phyloP scores from a whole-genome alignment of 352 stramenopile genomes.

The Blastocystis sp. region DNA sequence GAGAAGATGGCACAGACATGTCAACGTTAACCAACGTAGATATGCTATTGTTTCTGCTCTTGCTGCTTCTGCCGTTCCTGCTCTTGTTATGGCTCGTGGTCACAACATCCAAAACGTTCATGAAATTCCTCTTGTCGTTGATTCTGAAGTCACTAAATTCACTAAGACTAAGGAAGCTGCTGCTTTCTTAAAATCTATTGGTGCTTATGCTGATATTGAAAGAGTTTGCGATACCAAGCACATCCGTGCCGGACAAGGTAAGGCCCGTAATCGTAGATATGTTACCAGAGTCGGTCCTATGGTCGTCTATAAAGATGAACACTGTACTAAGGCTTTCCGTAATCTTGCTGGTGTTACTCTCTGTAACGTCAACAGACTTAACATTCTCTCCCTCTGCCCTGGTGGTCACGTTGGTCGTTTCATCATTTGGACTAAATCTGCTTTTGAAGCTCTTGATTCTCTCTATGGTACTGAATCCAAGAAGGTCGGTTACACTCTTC shows the following conservation, averaged over 20 bases:
- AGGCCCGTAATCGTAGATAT: slow-evolving; percentile 92
- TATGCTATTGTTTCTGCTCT: slow-evolving; percentile 88
- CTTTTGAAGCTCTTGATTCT: slow-evolving; percentile 80
- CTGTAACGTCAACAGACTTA: slow-evolving; percentile 81
- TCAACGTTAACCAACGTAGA: slow-evolving; percentile 88
- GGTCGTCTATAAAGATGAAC: slow-evolving; percentile 76
- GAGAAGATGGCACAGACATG: slow-evolving; percentile 92
- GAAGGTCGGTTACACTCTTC: slow-evolving; percentile 75
- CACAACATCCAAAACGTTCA: slow-evolving; percentile 85
- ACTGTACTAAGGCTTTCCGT: slow-evolving; percentile 76
- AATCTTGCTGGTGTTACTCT: slow-evolving; percentile 93
- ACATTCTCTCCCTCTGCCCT: slow-evolving; percentile 84
- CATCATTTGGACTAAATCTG: slow-evolving; percentile 89
- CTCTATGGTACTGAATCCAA: slow-evolving; percentile 57
- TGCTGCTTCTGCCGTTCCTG: slow-evolving; percentile 77
- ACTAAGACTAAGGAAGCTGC: slow-evolving; percentile 81
- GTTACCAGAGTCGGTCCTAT: slow-evolving; percentile 75
- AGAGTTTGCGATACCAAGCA: slow-evolving; percentile 91
- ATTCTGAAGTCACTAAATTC: slow-evolving; percentile 59
- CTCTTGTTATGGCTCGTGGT: slow-evolving; percentile 86
- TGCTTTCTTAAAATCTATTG: slow-evolving; percentile 73
- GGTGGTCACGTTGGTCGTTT: slow-evolving; percentile 94
- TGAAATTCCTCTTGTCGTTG: slow-evolving; percentile 87
- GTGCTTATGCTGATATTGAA: slow-evolving; percentile 77
- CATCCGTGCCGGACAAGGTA: slow-evolving; percentile 85